phyloP scores from a whole-genome alignment of 345 rosid species.

The Durio zibethinus region DNA sequence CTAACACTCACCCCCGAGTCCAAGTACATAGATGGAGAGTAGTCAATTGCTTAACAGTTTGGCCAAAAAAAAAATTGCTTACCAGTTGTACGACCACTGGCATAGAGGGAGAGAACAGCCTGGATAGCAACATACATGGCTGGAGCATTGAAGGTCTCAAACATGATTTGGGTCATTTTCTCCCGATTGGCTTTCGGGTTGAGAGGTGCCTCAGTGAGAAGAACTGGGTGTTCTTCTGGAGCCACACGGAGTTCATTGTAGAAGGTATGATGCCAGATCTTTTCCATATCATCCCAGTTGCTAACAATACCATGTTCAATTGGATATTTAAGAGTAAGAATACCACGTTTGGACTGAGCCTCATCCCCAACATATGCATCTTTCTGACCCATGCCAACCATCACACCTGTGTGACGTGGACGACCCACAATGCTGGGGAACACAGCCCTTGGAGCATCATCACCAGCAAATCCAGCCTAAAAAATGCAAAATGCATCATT shows the following conservation, averaged over 20 bases:
- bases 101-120: constrained; percentile 63
- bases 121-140: constrained; percentile 63
- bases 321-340: constrained; percentile 58
- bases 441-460: constrained; percentile 70
- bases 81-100: constrained; percentile 73
- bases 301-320: constrained; percentile 65
- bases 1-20: not conserved
- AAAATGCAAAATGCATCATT: not conserved
- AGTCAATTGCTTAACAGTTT: constrained; percentile 39
- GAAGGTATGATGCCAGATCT: constrained; percentile 68
- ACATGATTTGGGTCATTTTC: constrained; percentile 69
- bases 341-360: constrained; percentile 72
- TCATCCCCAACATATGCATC: constrained; percentile 68
- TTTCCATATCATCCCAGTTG: constrained; percentile 74
- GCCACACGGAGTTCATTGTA: constrained; percentile 62
- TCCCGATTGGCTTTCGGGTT: constrained; percentile 63
- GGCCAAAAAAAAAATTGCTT: no score
- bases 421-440: constrained; percentile 46
- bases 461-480: constrained; percentile 66
- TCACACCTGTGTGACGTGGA: constrained; percentile 57
- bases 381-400: constrained; percentile 68
- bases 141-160: constrained; percentile 55
- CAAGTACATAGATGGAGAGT: not conserved
- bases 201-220: constrained; percentile 66
- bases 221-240: constrained; percentile 61